These are phyloP conservation scores for Gnaphalium uliginosum DNA, from an alignment of 129 eudicot species.

Conservation along the genomic window DNA sequence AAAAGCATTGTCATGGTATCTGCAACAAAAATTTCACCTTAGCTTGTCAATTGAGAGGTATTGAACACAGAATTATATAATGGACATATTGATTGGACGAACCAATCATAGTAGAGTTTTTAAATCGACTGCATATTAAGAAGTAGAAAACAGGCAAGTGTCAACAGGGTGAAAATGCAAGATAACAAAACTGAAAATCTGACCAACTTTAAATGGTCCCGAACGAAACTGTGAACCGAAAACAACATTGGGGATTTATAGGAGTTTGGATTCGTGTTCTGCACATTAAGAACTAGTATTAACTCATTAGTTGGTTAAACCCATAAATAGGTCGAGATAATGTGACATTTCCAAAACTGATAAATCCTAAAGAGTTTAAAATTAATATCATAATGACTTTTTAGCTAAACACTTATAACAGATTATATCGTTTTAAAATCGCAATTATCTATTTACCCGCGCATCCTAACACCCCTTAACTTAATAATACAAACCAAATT, in stretches of 20 bases:
- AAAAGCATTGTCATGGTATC: constrained; percentile 93
- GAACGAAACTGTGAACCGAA: neutral
- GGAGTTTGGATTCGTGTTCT: neutral
- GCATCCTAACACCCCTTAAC: constrained; percentile 2
- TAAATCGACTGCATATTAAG: neutral
- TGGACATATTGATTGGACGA: neutral
- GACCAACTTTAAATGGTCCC: constrained; percentile 8
- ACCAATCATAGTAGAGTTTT: neutral
- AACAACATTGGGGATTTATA: neutral
- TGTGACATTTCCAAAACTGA: neutral
- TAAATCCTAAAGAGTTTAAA: neutral
- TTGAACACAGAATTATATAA: neutral
- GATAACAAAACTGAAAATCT: neutral
- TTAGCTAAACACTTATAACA: neutral
- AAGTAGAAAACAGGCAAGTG: neutral
- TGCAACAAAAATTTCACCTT: constrained; percentile 33
- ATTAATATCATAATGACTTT: neutral
- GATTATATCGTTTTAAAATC: neutral
- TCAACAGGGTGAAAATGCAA: neutral
- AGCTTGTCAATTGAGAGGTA: neutral
- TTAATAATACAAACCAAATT: neutral
- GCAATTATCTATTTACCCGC: neutral
- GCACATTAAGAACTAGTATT: neutral
- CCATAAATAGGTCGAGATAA: neutral
- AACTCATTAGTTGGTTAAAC: neutral